Evolutionary conservation across 371 early-diverging fungal genomes (phyloP).

Genomic region (Mycotypha africana): DNA sequence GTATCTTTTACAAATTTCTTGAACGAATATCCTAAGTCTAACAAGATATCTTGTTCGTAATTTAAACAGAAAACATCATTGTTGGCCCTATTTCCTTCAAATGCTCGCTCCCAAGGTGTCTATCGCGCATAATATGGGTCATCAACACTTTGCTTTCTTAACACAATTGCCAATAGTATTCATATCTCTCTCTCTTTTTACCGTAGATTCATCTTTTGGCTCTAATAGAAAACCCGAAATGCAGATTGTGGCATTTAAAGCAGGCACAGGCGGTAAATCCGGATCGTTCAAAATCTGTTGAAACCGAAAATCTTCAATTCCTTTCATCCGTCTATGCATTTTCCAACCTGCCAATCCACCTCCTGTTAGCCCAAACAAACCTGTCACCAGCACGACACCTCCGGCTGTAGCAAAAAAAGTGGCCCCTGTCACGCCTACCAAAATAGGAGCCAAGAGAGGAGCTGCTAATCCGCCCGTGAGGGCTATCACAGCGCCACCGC

Average conservation of each 20-base stretch:
- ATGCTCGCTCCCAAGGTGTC: constrained; percentile 51
- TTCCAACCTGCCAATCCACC: constrained; percentile 63
- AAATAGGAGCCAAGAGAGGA: constrained; percentile 53
- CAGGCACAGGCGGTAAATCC: constrained; percentile 53
- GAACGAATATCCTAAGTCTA: constrained; percentile 76
- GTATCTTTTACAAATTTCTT: constrained; percentile 74
- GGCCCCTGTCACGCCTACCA: constrained; percentile 55
- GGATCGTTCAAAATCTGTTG: constrained; percentile 49
- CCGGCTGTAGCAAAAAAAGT: constrained; percentile 57
- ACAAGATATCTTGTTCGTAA: constrained; percentile 79
- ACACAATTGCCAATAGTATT: no score
- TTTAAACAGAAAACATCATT: constrained; percentile 55
- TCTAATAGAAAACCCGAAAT: constrained; percentile 58
- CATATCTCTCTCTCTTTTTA: constrained; percentile 6
- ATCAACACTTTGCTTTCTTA: no score
- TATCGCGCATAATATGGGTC: no score
- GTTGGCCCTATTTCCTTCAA: constrained; percentile 26
- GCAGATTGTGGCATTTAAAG: constrained; percentile 57
- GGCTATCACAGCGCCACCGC: constrained; percentile 60
- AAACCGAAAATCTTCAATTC: constrained; percentile 55
- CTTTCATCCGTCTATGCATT: constrained; percentile 45
- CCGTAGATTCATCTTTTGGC: constrained; percentile 29
- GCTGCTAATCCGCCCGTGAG: constrained; percentile 68
- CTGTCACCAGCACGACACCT: constrained; percentile 57
- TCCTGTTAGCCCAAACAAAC: constrained; percentile 57